These are phyloP conservation scores for Xylaria sp. DNA, from an alignment of 2,329 filamentous ascomycete genomes.

Conservation along the genomic window DNA sequence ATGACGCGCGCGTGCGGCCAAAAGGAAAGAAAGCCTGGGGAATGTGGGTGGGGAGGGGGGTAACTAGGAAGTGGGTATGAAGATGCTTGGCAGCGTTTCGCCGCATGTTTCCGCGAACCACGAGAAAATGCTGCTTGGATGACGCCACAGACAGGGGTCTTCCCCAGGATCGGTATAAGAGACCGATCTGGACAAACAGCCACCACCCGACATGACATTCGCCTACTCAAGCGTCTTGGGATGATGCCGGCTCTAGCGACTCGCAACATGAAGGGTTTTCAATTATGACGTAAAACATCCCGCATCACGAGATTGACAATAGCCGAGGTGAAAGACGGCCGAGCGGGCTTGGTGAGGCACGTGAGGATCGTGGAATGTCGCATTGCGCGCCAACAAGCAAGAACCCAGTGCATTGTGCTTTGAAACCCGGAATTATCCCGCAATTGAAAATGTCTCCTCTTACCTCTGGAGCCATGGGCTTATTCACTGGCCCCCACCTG, in stretches of 20 bases:
- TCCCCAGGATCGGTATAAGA: conserved; percentile 29
- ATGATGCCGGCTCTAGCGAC: conserved; percentile 9
- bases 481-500: conserved; percentile 97
- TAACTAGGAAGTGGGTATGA: conserved; percentile 29
- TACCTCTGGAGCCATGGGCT: conserved; percentile 97
- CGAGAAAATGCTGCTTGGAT: conserved; percentile 33
- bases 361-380: conserved; percentile 7
- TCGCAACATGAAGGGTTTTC: conserved; percentile 1
- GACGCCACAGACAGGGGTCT: conserved; percentile 46
- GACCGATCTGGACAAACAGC: conserved; percentile 16
- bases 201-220: conserved; percentile 10
- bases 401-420: conserved; percentile 4
- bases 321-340: conserved; percentile 30
- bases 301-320: conserved; percentile 23
- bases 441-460: conserved; percentile 54
- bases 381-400: conserved; percentile 7
- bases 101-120: conserved; percentile 41
- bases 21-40: not conserved
- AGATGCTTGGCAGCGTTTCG: conserved; percentile 41
- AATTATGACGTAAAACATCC: conserved; percentile 34
- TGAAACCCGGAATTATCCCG: no score
- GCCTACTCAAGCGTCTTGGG: conserved; percentile 6
- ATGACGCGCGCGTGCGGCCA: conserved; percentile 8
- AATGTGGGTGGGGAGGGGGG: conserved; percentile 23
- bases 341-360: conserved; percentile 12